Percentiles rank a stretch among this genome's conserved stretches.
phyloP scores from a whole-genome alignment of 2,329 filamentous ascomycete species.

The Pseudocercospora ulei region DNA sequence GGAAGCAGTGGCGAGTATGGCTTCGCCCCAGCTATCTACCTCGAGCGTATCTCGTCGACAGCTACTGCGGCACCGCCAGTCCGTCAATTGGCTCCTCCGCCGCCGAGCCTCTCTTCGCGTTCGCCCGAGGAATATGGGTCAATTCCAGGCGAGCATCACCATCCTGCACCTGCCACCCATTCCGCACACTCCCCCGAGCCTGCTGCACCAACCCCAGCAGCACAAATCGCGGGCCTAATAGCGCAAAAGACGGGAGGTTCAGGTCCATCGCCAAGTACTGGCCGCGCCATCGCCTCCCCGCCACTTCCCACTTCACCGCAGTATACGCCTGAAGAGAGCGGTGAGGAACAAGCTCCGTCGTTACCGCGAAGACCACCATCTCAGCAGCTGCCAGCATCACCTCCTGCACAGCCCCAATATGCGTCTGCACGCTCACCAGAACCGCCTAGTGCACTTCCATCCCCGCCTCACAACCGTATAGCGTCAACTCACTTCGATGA shows the following conservation, averaged over 20 bases:
- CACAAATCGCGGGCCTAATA: conserved; percentile 49
- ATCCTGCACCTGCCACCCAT: conserved; percentile 39
- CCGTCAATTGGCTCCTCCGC: conserved; percentile 33
- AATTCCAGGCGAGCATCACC: conserved; percentile 37
- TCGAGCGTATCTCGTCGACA: conserved; percentile 55
- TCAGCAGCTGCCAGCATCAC: conserved; percentile 36
- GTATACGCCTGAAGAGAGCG: conserved; percentile 58
- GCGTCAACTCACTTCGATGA: conserved; percentile 33
- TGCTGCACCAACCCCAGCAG: conserved; percentile 44
- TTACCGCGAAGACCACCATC: conserved; percentile 56
- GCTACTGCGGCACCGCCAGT: conserved; percentile 37
- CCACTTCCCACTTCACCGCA: conserved; percentile 48
- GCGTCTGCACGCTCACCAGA: conserved; percentile 34
- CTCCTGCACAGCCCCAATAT: conserved; percentile 36
- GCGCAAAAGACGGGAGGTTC: conserved; percentile 40
- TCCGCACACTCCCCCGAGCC: conserved; percentile 38
- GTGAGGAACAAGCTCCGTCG: conserved; percentile 53
- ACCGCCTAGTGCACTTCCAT: conserved; percentile 41
- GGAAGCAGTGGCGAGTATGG: conserved; percentile 77
- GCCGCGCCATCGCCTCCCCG: conserved; percentile 39
- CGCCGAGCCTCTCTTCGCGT: conserved; percentile 34
- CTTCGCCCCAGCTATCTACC: conserved; percentile 93
- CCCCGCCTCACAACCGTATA: conserved; percentile 48
- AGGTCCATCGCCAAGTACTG: conserved; percentile 22
- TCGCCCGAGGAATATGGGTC: conserved; percentile 34